Conservation (phyloP, 176 grass and related monocot genomes). For the Phoenix dactylifera region DNA sequence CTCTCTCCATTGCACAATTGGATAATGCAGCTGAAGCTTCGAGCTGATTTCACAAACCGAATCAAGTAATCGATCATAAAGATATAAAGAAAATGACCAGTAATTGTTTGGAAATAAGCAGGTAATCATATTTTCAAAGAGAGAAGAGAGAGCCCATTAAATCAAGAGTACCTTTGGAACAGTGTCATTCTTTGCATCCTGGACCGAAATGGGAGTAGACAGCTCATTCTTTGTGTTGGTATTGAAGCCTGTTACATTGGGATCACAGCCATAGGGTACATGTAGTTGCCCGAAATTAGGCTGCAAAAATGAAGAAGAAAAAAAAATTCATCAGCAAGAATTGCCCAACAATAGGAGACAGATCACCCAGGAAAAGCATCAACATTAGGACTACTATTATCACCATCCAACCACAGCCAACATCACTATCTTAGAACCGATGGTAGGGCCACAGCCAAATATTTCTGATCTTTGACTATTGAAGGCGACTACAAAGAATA, state of each 20-base stretch:
- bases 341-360: not conserved
- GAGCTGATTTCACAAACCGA: conserved; percentile 19
- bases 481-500: too few relatives aligned
- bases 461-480: not conserved
- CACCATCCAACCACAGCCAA: conserved; percentile 1
- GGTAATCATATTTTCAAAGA: too few relatives aligned
- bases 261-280: conserved; percentile 35
- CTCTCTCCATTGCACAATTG: conserved; percentile 38
- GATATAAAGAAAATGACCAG: conserved; percentile 1
- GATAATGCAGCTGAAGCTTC: conserved; percentile 29
- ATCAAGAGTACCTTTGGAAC: conserved; percentile 38
- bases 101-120: not conserved
- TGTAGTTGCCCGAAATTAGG: conserved; percentile 38
- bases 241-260: conserved; percentile 39
- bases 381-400: conserved; percentile 19
- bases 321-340: too few relatives aligned
- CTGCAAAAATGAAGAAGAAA: conserved; percentile 38
- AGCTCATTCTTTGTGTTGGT: conserved; percentile 33
- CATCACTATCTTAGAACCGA: not conserved
- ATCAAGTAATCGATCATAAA: not conserved
- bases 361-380: conserved; percentile 8
- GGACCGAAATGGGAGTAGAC: conserved; percentile 10
- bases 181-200: conserved; percentile 14
- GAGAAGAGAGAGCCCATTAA: too few relatives aligned
- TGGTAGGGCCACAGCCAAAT: not conserved